These are phyloP conservation scores for Chlamydomonas applanata DNA, from an alignment of 139 green algal species.

Conservation along the genomic window DNA sequence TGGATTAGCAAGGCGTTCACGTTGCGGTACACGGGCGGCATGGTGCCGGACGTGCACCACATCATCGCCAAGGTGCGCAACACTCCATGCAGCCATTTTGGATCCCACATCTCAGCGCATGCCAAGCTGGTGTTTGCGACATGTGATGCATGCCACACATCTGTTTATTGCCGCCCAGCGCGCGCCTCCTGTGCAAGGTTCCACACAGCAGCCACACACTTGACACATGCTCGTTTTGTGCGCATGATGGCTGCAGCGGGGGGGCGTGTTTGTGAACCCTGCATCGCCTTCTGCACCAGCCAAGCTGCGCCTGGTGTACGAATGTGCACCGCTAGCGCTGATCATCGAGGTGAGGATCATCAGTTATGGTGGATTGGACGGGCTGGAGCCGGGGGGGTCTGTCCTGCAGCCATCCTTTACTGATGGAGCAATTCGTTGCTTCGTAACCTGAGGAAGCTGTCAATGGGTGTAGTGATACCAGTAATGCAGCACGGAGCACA, in stretches of 20 bases:
- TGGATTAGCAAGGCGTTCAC: conserved; percentile 53
- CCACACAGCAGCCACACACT: too few species aligned
- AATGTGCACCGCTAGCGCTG: conserved; percentile 72
- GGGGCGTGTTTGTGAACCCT: conserved; percentile 84
- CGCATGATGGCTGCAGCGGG: conserved; percentile 44
- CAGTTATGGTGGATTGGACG: background rate
- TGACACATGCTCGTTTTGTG: background rate
- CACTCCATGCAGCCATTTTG: background rate
- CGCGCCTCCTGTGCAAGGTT: too few species aligned
- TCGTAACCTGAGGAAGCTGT: background rate
- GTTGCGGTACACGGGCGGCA: conserved; percentile 68
- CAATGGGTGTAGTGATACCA: background rate
- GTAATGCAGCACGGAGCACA: background rate
- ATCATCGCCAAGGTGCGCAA: conserved; percentile 72
- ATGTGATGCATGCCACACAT: too few species aligned
- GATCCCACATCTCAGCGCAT: too few species aligned
- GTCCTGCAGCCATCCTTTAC: background rate
- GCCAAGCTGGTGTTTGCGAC: background rate
- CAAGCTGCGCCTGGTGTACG: conserved; percentile 86
- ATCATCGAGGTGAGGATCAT: conserved; percentile 60
- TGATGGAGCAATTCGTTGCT: background rate
- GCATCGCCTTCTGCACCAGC: conserved; percentile 50
- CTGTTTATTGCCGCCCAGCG: too few species aligned
- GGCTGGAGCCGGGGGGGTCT: background rate
- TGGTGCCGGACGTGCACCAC: conserved; percentile 88